Evolutionary conservation across 1,284 basidiomycete genomes (phyloP).

Genomic region (Cystobasidiaceae sp.): DNA sequence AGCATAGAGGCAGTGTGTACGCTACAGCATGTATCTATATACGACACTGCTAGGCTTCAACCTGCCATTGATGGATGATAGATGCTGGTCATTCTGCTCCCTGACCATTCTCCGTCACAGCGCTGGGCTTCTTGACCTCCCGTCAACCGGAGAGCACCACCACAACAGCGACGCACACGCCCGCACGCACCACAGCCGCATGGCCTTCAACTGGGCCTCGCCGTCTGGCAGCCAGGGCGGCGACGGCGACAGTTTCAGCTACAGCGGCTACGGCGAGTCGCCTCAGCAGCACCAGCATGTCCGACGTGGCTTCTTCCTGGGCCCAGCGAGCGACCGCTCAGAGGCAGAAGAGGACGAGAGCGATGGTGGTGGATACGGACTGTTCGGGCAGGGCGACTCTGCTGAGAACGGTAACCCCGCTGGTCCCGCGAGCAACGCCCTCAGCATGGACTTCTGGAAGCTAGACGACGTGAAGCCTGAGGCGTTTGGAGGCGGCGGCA

Average conservation of each 20-base stretch:
- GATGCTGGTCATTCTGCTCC: no score
- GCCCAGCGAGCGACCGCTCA: neutral
- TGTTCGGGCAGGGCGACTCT: neutral
- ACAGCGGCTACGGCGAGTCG: no score
- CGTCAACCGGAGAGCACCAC: no score
- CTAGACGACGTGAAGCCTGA: conserved; percentile 17
- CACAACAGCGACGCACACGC: no score
- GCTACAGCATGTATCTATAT: no score
- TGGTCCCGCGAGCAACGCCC: neutral
- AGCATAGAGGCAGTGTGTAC: no score
- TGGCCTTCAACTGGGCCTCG: conserved; percentile 10
- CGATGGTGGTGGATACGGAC: neutral
- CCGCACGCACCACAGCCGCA: neutral
- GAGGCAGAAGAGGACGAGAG: conserved; percentile 8
- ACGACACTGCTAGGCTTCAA: no score
- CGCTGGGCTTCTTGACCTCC: no score
- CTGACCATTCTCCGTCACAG: no score
- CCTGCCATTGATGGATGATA: no score
- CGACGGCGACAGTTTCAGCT: neutral
- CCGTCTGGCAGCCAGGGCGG: neutral
- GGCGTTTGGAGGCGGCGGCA: neutral
- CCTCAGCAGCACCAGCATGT: no score
- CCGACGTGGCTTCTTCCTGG: conserved; percentile 15
- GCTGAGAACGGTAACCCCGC: no score
- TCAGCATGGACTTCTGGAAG: conserved; percentile 27